Percentiles rank a stretch among this genome's conserved stretches.
phyloP scores from a whole-genome alignment of 2,329 filamentous ascomycete species.

The Cladosporium halotolerans region DNA sequence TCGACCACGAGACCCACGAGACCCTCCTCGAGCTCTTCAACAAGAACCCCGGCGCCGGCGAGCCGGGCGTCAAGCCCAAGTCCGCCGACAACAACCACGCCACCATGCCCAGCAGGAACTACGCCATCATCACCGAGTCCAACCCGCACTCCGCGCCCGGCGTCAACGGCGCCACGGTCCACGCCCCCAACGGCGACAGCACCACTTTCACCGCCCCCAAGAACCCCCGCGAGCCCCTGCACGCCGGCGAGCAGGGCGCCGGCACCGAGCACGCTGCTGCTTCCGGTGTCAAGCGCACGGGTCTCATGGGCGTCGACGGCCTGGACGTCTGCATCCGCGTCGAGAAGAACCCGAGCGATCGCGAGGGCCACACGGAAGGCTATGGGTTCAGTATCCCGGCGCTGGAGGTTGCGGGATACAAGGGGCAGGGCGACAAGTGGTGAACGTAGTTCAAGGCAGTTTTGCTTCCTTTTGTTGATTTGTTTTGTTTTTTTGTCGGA shows the following conservation, averaged over 20 bases:
- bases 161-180: slow-evolving; percentile 15
- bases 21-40: slow-evolving; percentile 59
- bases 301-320: slow-evolving; percentile 39
- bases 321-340: slow-evolving; percentile 45
- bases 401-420: slow-evolving; percentile 26
- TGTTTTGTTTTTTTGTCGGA: too few species aligned
- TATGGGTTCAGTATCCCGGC: slow-evolving; percentile 46
- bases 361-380: slow-evolving; percentile 41
- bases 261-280: slow-evolving; percentile 71
- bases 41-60: slow-evolving; percentile 45
- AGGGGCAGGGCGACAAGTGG: slow-evolving; percentile 14
- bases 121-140: slow-evolving; percentile 56
- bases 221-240: slow-evolving; percentile 61
- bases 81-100: slow-evolving; percentile 70
- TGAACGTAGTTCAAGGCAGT: neutral
- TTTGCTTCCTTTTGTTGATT: too few species aligned
- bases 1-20: slow-evolving; percentile 58
- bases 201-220: slow-evolving; percentile 45
- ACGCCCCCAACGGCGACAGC: slow-evolving; percentile 25
- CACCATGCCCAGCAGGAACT: slow-evolving; percentile 70
- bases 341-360: slow-evolving; percentile 40
- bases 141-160: slow-evolving; percentile 23
- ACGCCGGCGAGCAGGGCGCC: slow-evolving; percentile 68
- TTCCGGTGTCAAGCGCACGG: slow-evolving; percentile 34
- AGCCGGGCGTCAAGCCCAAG: slow-evolving; percentile 48